These are phyloP conservation scores for Ambrosia trifida DNA, from an alignment of 129 eudicot species.

Conservation along the genomic window DNA sequence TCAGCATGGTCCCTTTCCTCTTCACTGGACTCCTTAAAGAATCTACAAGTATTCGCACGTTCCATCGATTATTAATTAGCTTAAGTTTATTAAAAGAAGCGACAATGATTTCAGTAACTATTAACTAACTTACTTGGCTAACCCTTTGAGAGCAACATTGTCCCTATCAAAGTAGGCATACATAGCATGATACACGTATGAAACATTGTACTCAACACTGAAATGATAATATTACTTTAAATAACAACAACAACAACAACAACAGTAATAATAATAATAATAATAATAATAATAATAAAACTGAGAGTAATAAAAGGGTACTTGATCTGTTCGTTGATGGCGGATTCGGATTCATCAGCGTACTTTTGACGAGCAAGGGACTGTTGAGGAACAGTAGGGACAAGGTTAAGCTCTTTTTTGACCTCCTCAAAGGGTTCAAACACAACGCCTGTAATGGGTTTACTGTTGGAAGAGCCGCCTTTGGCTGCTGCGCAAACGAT, in stretches of 20 bases:
- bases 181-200: constrained; percentile 92
- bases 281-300: not conserved
- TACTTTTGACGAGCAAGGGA: constrained; percentile 91
- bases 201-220: constrained; percentile 97
- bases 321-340: constrained; percentile 93
- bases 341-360: constrained; percentile 69
- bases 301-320: constrained; percentile 23
- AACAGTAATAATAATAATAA: no score
- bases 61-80: not conserved
- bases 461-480: constrained; percentile 49
- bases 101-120: not conserved
- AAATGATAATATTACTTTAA: no score
- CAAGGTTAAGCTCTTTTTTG: constrained; percentile 79
- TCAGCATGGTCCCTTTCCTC: constrained; percentile 97
- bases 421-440: constrained; percentile 94
- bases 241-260: no score
- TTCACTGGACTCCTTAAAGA: constrained; percentile 88
- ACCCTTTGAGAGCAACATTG: constrained; percentile 90
- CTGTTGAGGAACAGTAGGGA: constrained; percentile 65
- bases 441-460: constrained; percentile 69
- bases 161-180: constrained; percentile 94
- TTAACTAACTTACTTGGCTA: constrained; percentile 70
- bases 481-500: constrained; percentile 55
- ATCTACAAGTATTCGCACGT: constrained; percentile 39
- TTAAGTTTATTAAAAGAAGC: not conserved